These are phyloP conservation scores for Metschnikowia baotianmanensis DNA, from an alignment of 805 yeast species.

Conservation along the genomic window DNA sequence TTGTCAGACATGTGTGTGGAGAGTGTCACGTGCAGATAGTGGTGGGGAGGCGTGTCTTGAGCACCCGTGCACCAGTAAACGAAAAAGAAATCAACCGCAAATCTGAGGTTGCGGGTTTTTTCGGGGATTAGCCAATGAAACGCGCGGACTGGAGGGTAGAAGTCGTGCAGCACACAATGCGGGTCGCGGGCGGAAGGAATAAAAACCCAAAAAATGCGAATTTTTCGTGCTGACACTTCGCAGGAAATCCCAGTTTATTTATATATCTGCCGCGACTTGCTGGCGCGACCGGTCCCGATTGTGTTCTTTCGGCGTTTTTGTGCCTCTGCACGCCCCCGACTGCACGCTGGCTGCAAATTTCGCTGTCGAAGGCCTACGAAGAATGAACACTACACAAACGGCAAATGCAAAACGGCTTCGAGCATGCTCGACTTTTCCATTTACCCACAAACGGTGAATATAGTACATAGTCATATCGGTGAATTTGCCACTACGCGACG, in stretches of 20 bases:
- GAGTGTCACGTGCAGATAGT: constrained; percentile 16
- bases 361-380: not conserved
- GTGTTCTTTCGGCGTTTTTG: constrained; percentile 9
- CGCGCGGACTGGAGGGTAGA: constrained; percentile 2
- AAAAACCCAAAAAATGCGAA: constrained; percentile 17
- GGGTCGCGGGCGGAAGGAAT: constrained; percentile 13
- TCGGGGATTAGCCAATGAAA: constrained; percentile 8
- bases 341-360: constrained; percentile 16
- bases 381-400: not conserved
- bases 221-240: constrained; percentile 15
- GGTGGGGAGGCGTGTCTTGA: not conserved
- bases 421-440: too few relatives aligned
- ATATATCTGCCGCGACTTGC: constrained; percentile 21
- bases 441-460: too few relatives aligned
- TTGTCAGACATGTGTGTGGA: constrained; percentile 27
- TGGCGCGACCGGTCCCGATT: constrained; percentile 18
- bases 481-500: too few relatives aligned
- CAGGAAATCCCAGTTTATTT: constrained; percentile 23
- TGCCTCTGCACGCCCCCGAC: constrained; percentile 16
- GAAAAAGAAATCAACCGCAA: not conserved
- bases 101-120: not conserved
- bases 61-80: constrained; percentile 13
- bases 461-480: too few relatives aligned
- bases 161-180: constrained; percentile 17
- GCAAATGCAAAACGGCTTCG: too few relatives aligned